Conservation (phyloP, 345 rosid genomes). For the Microcos paniculata region DNA sequence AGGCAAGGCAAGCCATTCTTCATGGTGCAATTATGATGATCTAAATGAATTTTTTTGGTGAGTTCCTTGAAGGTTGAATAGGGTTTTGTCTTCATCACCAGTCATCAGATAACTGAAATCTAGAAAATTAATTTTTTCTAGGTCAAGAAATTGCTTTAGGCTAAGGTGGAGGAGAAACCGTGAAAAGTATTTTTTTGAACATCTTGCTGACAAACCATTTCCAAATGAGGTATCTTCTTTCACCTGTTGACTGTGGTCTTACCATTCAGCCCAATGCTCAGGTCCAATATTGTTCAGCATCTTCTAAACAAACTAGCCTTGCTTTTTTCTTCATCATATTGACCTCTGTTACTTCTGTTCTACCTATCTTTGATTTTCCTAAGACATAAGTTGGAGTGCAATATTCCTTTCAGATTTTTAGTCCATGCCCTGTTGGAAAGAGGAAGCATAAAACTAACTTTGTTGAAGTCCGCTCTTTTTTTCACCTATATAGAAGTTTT, state of each 20-base stretch:
- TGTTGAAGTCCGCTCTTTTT: constrained; percentile 97
- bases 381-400: constrained; percentile 1
- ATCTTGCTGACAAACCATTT: constrained; percentile 38
- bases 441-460: constrained; percentile 88
- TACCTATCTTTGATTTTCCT: background rate
- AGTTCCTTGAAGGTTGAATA: constrained; percentile 23
- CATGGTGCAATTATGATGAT: constrained; percentile 98
- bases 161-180: constrained; percentile 69
- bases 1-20: constrained; percentile 93
- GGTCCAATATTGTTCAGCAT: too few species aligned
- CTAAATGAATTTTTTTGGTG: constrained; percentile 97
- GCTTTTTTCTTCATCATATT: too few species aligned
- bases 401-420: constrained; percentile 48
- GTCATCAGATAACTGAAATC: background rate
- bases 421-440: constrained; percentile 48
- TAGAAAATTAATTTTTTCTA: constrained; percentile 24
- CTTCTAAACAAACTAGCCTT: too few species aligned
- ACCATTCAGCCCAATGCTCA: too few species aligned
- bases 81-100: background rate
- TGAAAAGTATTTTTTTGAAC: constrained; percentile 66
- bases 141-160: constrained; percentile 74
- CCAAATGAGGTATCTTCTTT: constrained; percentile 47
- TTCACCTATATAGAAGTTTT: constrained; percentile 88
- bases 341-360: background rate
- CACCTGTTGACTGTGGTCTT: too few species aligned